Evolutionary conservation across 805 yeast species (phyloP), one percentile per base, ranked within the genome.

Genomic region (Cyberlindnera japonica): DNA sequence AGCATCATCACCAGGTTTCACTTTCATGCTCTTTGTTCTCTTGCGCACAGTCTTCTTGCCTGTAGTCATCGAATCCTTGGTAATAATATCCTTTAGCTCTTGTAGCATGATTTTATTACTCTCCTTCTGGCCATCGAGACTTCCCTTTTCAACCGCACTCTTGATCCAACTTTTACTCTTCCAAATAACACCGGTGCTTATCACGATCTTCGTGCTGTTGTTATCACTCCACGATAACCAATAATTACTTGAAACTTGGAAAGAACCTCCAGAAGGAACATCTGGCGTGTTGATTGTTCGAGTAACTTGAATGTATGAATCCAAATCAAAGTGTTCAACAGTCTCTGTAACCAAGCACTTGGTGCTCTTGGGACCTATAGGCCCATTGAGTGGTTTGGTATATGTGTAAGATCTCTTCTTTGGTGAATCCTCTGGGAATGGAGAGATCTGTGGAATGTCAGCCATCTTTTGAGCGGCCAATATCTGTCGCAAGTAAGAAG

Each of bases 311-410:
- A 87, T 73, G 48, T 71, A 72, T 14, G 72, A 69, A 13, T 76
- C 67, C 44, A 72, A 68, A 53, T 85, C 83, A 55, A 72, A 67
- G 37, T 69, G 63, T 37, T 78, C 75, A 18, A 85, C 68, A 0
- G 71, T 65, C 51, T 89, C 96, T 4, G 64, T 64, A 19, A 76
- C 77, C 12, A 63, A 48, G 55, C 95, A 86, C 45, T 72, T 77
- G 3, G 99, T 89, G 25, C 90, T 86, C 54, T 87, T 88, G 8
- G 99, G 99, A 0, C 99, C 99, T 35, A 93, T 78, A 0, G 96
- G 77, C 27, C 77, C 87, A 37, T 77, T 77, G 43, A 93, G 67
- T 2, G 87, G 88, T 61, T 86, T 86, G 33, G 75, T 72, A 59
- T 90, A 93, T 5, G 73, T 69, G 58, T 75, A 90, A 4, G 63